These are phyloP conservation scores for Prunella vulgaris DNA, from an alignment of 257 asterid species.

Conservation along the genomic window DNA sequence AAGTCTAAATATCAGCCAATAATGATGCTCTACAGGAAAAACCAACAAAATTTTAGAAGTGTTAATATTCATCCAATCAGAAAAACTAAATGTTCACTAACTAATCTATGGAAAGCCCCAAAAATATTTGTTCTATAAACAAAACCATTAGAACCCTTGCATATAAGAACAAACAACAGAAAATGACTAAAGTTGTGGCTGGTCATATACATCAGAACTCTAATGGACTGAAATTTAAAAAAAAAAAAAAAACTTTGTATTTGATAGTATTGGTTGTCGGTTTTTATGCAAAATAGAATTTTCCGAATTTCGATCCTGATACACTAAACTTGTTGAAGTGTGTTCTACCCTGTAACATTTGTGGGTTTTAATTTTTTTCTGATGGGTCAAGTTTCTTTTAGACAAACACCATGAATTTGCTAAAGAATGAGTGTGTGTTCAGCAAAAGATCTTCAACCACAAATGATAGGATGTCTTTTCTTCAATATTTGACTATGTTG, in stretches of 20 bases:
- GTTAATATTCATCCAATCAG: background rate
- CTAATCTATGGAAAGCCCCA: background rate
- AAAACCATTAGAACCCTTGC: background rate
- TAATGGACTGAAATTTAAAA: background rate
- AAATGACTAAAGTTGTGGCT: background rate
- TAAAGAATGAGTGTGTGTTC: background rate
- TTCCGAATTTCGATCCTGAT: background rate
- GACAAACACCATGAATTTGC: conserved; percentile 4
- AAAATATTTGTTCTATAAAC: background rate
- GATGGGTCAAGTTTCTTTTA: conserved; percentile 3
- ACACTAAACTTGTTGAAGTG: background rate
- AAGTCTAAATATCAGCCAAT: background rate
- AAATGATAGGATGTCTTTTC: background rate
- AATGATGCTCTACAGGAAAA: background rate
- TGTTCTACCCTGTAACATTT: background rate
- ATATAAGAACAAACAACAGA: background rate
- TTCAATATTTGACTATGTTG: conserved; percentile 11
- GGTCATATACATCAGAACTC: background rate
- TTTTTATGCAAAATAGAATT: background rate
- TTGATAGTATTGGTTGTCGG: background rate
- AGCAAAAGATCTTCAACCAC: conserved; percentile 1
- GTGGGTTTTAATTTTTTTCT: conserved; percentile 9
- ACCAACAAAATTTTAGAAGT: background rate
- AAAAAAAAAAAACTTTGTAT: background rate
- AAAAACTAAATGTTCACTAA: conserved; percentile 2